Base-by-base conservation (phyloP, 2,329 filamentous ascomycete genomes). In the Phialocephala sp. region DNA sequence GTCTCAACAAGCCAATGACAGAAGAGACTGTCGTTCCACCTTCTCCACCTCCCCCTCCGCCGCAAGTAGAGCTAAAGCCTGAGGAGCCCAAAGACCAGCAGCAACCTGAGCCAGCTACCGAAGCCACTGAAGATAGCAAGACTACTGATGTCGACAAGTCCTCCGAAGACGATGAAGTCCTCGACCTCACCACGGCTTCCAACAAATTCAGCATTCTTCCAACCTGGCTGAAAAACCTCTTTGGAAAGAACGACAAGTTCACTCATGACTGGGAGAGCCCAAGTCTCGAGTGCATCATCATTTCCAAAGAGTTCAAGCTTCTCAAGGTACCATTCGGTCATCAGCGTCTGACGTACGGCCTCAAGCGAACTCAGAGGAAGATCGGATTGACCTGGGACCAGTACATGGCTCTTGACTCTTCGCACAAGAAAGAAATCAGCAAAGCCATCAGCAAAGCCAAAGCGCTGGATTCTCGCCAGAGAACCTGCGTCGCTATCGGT, bases 241-340 rank as follows among this genome's bases (percentile, higher is more conserved):
- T 62, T 35, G 50, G 35, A 39, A 39, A 47, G 41, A 35, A 14
- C 9, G 39, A 24, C 12, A 15, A 47, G 18, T 47, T 47, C 18
- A 32, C 60, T 20, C 8, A 57, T 12, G 60, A 62, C 50, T 56
- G 52, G 50, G 60, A 62, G 20, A 62, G 60, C 60, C 60, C 54
- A 11, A 62, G 52, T 3, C 39, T 62, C n/a, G 60, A 62, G 57
- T 52, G 47, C 39, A 57, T 56, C 37, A 56, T 62, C 14, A 5
- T 62, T n/a, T 36, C 47, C 8, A 54, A 45, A 14, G 43, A 56
- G n/a, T n/a, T 35, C 6, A 27, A 41, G 39, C 14, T 57, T n/a
- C 35, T 57, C 22, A 62, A 62, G 20, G 20, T 62, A 4, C 60
- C 60, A 9, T 62, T 62, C 52, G 60, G 60, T 0, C 60, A 62